Evolutionary conservation across 129 eudicot species (phyloP).

Genomic region (Escallonia rubra): DNA sequence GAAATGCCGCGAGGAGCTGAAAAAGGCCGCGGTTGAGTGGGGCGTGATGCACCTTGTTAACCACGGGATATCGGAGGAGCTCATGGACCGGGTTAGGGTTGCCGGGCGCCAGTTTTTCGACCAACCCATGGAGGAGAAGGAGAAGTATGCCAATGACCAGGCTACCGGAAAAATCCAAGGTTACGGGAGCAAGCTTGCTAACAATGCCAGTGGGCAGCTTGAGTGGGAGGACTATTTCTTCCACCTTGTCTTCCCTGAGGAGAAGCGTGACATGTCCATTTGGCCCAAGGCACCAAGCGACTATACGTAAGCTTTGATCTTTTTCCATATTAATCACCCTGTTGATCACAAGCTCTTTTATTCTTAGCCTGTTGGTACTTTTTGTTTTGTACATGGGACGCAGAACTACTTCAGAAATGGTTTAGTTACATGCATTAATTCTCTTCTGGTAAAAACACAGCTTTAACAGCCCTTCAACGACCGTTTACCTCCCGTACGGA

Average conservation of each 20-base stretch:
- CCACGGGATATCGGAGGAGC: slow-evolving; percentile 71
- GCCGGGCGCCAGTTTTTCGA: slow-evolving; percentile 64
- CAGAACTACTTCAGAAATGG: too few species aligned
- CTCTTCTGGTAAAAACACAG: too few species aligned
- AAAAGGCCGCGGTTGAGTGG: slow-evolving; percentile 74
- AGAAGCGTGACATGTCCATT: slow-evolving; percentile 54
- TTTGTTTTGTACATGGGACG: too few species aligned
- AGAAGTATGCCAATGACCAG: slow-evolving; percentile 78
- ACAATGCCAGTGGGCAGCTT: slow-evolving; percentile 70
- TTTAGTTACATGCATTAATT: too few species aligned
- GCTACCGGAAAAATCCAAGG: slow-evolving; percentile 71
- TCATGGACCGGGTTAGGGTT: slow-evolving; percentile 58
- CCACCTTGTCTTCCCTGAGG: slow-evolving; percentile 74
- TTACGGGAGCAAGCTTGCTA: slow-evolving; percentile 90
- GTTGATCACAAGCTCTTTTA: too few species aligned
- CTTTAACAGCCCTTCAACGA: too few species aligned
- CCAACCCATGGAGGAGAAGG: slow-evolving; percentile 80
- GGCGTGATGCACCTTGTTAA: slow-evolving; percentile 93
- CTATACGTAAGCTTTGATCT: slow-evolving; percentile 57
- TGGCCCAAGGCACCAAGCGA: slow-evolving; percentile 81
- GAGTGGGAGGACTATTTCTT: slow-evolving; percentile 99
- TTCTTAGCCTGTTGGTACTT: too few species aligned
- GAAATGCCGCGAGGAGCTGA: slow-evolving; percentile 44
- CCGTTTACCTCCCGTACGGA: too few species aligned
- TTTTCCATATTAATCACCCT: neutral